Percentiles rank a stretch among this genome's conserved stretches.
Conservation (phyloP, 2,329 filamentous ascomycete species). For the Diaporthe citrichinensis region DNA sequence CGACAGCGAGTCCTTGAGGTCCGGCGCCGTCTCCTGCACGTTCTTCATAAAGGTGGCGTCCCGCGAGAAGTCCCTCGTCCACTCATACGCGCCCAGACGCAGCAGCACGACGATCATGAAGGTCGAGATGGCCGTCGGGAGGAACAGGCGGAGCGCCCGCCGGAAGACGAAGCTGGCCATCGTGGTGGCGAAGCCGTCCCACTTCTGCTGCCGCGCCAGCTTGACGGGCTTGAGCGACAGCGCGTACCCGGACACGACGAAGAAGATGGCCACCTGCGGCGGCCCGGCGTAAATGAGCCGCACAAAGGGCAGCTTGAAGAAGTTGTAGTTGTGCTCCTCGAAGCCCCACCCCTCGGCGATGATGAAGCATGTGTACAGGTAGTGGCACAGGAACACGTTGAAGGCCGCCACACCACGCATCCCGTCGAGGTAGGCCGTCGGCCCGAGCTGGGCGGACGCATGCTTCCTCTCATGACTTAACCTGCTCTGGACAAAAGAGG, state of each 20-base stretch:
- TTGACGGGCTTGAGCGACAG: conserved; percentile 68
- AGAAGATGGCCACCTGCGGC: conserved; percentile 72
- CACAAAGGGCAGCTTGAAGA: conserved; percentile 67
- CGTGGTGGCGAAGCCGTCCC: conserved; percentile 58
- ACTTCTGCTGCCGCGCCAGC: conserved; percentile 49
- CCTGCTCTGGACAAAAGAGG: conserved; percentile 65
- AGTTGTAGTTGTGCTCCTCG: conserved; percentile 58
- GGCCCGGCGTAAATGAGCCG: conserved; percentile 69
- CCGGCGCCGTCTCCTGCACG: conserved; percentile 63
- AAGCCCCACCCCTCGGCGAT: conserved; percentile 66
- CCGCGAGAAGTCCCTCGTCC: conserved; percentile 61
- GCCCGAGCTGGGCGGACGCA: conserved; percentile 58
- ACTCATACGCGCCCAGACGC: conserved; percentile 62
- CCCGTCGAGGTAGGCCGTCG: conserved; percentile 71
- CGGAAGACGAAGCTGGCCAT: conserved; percentile 67
- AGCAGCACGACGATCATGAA: conserved; percentile 61
- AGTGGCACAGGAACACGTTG: conserved; percentile 71
- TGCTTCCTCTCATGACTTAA: conserved; percentile 55
- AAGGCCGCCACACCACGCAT: conserved; percentile 70
- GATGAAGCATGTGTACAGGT: conserved; percentile 65
- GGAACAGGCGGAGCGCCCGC: conserved; percentile 65
- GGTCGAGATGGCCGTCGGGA: conserved; percentile 66
- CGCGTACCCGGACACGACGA: conserved; percentile 74
- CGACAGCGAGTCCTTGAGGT: conserved; percentile 52
- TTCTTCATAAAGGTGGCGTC: conserved; percentile 62